Percentiles rank a stretch among this genome's conserved stretches.
Conservation (phyloP, 768 basidiomycete species). For the Collybiopsis luxurians region DNA sequence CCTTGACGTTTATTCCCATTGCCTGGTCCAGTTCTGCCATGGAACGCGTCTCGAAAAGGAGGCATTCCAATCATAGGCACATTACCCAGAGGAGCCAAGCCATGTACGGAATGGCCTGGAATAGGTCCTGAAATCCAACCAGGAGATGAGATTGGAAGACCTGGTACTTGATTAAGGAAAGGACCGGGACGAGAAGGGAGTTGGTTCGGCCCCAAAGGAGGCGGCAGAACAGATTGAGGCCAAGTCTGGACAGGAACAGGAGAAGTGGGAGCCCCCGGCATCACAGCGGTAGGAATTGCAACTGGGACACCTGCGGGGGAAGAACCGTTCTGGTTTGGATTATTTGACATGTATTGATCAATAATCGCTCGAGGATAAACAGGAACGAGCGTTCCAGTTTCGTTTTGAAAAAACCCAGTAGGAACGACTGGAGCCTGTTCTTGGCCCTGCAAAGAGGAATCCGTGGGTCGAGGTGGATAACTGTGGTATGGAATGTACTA, state of each 20-base stretch:
- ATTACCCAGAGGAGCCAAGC: not conserved
- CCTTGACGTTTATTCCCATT: conserved; percentile 3
- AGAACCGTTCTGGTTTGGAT: conserved; percentile 5
- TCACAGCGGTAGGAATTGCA: not conserved
- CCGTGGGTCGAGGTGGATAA: conserved; percentile 30
- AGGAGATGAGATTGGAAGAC: not conserved
- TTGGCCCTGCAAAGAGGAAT: conserved; percentile 21
- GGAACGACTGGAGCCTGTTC: conserved; percentile 57
- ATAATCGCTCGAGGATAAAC: conserved; percentile 71
- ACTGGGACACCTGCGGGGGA: not conserved
- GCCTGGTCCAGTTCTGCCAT: not conserved
- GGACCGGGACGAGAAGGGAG: not conserved
- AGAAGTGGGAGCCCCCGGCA: not conserved
- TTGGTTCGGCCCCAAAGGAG: not conserved
- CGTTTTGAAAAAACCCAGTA: conserved; percentile 69
- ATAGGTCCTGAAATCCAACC: not conserved
- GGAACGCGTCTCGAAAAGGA: not conserved
- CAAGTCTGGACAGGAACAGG: not conserved
- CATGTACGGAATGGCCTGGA: not conserved
- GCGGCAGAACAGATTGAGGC: not conserved
- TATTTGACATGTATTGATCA: conserved; percentile 62
- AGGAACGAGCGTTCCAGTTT: conserved; percentile 69
- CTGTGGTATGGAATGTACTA: conserved; percentile 51
- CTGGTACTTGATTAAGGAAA: not conserved
- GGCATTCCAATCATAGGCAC: conserved; percentile 1